Evolutionary conservation across 1,284 basidiomycete genomes (phyloP).

Genomic region (Psilocybe mexicana): DNA sequence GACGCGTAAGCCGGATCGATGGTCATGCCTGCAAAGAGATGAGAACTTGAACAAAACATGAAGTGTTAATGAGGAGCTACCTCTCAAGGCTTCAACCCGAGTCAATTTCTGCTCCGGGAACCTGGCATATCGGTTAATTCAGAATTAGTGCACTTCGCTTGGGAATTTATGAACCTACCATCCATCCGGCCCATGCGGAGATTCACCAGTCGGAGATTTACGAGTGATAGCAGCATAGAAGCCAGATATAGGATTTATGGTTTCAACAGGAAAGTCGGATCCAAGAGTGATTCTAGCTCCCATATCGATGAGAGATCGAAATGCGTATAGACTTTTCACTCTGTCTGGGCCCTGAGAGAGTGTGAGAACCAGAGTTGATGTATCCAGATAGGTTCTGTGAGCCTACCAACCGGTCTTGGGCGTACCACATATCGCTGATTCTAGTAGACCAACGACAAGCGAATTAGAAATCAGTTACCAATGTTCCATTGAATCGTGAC

Average conservation of each 20-base stretch:
- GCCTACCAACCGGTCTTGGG: conserved; percentile 73
- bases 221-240: conserved; percentile 89
- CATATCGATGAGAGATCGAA: conserved; percentile 67
- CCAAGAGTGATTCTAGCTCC: conserved; percentile 72
- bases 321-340: conserved; percentile 85
- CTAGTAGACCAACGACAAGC: conserved; percentile 32
- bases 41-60: neutral
- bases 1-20: conserved; percentile 85
- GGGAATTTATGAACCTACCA: conserved; percentile 54
- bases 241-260: conserved; percentile 71
- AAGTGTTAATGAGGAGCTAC: conserved; percentile 30
- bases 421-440: conserved; percentile 89
- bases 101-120: conserved; percentile 80
- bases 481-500: conserved; percentile 27
- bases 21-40: conserved; percentile 41
- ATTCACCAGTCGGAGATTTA: conserved; percentile 67
- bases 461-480: conserved; percentile 1
- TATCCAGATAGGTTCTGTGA: neutral
- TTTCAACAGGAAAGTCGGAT: conserved; percentile 90
- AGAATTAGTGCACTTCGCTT: neutral
- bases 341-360: conserved; percentile 71
- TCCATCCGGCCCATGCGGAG: conserved; percentile 80
- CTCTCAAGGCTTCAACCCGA: conserved; percentile 70
- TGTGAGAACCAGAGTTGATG: neutral
- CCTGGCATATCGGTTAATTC: conserved; percentile 40